These are phyloP conservation scores for Xylogone sp. DNA, from an alignment of 2,329 filamentous ascomycete species.

Conservation along the genomic window DNA sequence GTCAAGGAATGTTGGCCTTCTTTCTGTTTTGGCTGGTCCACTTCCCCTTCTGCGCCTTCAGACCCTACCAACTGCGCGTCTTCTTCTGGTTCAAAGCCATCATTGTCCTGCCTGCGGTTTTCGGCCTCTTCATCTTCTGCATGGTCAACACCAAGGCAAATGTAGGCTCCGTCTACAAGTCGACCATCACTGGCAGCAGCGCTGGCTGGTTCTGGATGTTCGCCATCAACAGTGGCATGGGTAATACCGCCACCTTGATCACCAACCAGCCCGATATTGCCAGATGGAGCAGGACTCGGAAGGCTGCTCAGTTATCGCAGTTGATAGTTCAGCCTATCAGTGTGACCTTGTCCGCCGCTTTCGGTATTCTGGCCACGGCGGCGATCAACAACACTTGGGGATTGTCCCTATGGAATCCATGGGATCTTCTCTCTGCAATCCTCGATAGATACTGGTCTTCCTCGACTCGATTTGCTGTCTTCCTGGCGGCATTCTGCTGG, in stretches of 20 bases:
- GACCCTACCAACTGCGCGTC: conserved; percentile 39
- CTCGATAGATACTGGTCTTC: conserved; percentile 23
- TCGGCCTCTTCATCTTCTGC: conserved; percentile 35
- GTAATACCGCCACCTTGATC: conserved; percentile 34
- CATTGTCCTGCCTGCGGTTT: conserved; percentile 34
- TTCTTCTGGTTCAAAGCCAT: conserved; percentile 42
- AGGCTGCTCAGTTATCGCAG: conserved; percentile 38
- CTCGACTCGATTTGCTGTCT: conserved; percentile 36
- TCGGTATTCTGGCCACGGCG: conserved; percentile 41
- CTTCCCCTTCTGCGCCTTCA: conserved; percentile 17
- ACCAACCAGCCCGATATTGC: conserved; percentile 42
- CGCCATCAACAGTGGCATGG: conserved; percentile 35
- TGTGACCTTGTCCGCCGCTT: conserved; percentile 35
- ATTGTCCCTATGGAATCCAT: conserved; percentile 35
- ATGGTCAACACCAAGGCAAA: conserved; percentile 34
- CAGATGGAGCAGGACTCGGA: conserved; percentile 34
- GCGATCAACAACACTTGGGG: conserved; percentile 40
- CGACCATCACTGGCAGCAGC: conserved; percentile 12
- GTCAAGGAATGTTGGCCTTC: conserved; percentile 29
- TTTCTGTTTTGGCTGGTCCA: conserved; percentile 35
- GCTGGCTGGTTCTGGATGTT: conserved; percentile 34
- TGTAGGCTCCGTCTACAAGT: conserved; percentile 18
- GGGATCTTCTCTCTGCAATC: conserved; percentile 43
- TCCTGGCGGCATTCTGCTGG: conserved; percentile 49
- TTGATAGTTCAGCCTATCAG: conserved; percentile 36